A percentile compares a stretch with the other conserved stretches of the same genome.
phyloP scores from a whole-genome alignment of 108 stramenopile species.

The Pseudonitzschia multiseries region DNA sequence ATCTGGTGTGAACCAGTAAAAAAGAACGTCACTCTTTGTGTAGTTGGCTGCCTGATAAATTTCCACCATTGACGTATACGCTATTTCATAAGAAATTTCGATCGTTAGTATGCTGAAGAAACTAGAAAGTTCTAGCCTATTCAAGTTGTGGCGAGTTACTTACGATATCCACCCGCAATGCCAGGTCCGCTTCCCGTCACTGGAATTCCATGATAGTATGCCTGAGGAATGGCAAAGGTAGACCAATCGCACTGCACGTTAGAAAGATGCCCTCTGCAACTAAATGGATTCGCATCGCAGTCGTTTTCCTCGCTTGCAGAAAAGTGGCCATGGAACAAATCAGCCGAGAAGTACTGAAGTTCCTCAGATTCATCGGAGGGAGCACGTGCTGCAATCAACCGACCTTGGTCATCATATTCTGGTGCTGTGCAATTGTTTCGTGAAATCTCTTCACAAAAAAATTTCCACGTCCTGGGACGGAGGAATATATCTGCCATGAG shows the following conservation, averaged over 20 bases:
- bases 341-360: slow-evolving; percentile 10
- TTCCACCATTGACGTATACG: slow-evolving; percentile 20
- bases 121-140: background rate
- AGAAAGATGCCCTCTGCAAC: slow-evolving; percentile 30
- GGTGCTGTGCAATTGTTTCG: slow-evolving; percentile 29
- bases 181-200: slow-evolving; percentile 8
- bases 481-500: slow-evolving; percentile 37
- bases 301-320: slow-evolving; percentile 36
- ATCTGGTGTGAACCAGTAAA: slow-evolving; percentile 45
- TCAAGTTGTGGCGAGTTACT: background rate
- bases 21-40: slow-evolving; percentile 38
- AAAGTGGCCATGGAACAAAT: slow-evolving; percentile 35
- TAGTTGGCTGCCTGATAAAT: slow-evolving; percentile 41
- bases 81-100: background rate
- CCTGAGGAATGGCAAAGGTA: slow-evolving; percentile 9
- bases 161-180: background rate
- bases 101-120: background rate
- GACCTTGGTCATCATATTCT: slow-evolving; percentile 10
- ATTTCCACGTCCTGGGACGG: slow-evolving; percentile 43
- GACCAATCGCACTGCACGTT: slow-evolving; percentile 12
- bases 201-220: slow-evolving; percentile 20
- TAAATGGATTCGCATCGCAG: slow-evolving; percentile 23
- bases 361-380: slow-evolving; percentile 31
- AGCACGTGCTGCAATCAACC: slow-evolving; percentile 17
- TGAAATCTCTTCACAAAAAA: slow-evolving; percentile 40